Evolutionary conservation across 192 early-diverging fungal species (phyloP).

Genomic region (Chytriomyces sp.): DNA sequence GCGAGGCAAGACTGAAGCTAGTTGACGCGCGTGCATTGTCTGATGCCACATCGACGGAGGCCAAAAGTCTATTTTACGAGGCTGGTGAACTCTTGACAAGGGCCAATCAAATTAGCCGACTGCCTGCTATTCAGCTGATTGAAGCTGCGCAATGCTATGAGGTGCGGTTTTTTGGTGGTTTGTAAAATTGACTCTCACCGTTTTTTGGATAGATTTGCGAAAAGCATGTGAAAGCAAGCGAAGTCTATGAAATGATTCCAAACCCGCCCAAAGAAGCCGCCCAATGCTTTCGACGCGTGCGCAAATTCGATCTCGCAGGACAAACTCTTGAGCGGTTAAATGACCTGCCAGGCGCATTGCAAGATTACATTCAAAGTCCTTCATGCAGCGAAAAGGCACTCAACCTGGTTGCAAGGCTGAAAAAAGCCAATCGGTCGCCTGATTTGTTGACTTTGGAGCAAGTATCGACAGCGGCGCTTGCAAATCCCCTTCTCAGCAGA

Average conservation of each 20-base stretch:
- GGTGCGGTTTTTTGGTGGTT: background rate
- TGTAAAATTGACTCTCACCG: background rate
- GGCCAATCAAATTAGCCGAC: background rate
- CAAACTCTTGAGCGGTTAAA: background rate
- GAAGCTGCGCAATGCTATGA: constrained; percentile 27
- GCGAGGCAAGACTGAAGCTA: constrained; percentile 12
- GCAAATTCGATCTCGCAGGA: constrained; percentile 8
- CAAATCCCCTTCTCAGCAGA: constrained; percentile 1
- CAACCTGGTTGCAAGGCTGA: background rate
- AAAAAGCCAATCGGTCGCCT: background rate
- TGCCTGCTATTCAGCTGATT: background rate
- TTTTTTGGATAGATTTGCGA: constrained; percentile 1
- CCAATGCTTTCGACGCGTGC: constrained; percentile 20
- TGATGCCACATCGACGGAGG: background rate
- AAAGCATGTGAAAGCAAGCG: constrained; percentile 4
- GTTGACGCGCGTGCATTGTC: background rate
- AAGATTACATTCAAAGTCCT: constrained; percentile 4
- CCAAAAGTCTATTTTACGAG: constrained; percentile 12
- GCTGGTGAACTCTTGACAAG: constrained; percentile 23
- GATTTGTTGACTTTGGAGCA: background rate
- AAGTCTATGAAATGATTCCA: constrained; percentile 9
- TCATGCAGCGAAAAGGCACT: constrained; percentile 8
- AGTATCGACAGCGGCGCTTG: constrained; percentile 6
- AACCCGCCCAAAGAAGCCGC: constrained; percentile 3
- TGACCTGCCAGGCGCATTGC: background rate